These are phyloP conservation scores for Perilla frutescens DNA, from an alignment of 257 asterid genomes.

Conservation along the genomic window DNA sequence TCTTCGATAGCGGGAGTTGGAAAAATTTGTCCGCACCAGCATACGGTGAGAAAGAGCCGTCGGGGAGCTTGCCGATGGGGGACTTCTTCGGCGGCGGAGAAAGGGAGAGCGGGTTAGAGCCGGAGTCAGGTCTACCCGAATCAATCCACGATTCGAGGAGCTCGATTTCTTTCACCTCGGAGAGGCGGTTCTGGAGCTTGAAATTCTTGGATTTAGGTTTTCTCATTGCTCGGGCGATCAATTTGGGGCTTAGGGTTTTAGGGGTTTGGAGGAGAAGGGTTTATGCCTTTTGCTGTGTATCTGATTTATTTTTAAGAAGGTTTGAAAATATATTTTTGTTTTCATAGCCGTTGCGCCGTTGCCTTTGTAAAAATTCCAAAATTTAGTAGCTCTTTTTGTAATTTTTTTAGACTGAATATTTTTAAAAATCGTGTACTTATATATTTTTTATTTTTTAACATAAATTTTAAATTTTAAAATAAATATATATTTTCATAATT, in stretches of 20 bases:
- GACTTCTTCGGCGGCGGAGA: conserved; percentile 56
- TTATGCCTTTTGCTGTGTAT: not conserved
- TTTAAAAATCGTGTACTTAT: too few species aligned
- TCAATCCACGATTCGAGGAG: conserved; percentile 77
- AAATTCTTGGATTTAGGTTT: conserved; percentile 30
- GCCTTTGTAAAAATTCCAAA: too few species aligned
- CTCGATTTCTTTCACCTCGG: conserved; percentile 72
- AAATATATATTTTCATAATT: too few species aligned
- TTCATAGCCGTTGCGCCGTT: too few species aligned
- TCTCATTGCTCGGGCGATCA: conserved; percentile 28
- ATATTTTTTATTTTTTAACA: too few species aligned
- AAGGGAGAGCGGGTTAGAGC: conserved; percentile 77
- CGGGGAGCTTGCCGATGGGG: conserved; percentile 61
- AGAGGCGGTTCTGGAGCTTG: conserved; percentile 36
- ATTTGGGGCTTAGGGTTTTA: conserved; percentile 26
- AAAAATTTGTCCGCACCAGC: conserved; percentile 69
- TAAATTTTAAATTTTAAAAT: too few species aligned
- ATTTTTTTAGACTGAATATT: too few species aligned
- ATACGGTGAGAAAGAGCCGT: conserved; percentile 71
- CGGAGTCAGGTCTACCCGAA: conserved; percentile 70
- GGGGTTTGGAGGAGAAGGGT: not conserved
- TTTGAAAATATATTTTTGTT: too few species aligned
- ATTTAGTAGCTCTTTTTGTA: too few species aligned
- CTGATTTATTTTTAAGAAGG: too few species aligned
- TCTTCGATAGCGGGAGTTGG: conserved; percentile 74